Evolutionary conservation across 345 rosid genomes (phyloP).

Genomic region (Streptanthus diversifolius): DNA sequence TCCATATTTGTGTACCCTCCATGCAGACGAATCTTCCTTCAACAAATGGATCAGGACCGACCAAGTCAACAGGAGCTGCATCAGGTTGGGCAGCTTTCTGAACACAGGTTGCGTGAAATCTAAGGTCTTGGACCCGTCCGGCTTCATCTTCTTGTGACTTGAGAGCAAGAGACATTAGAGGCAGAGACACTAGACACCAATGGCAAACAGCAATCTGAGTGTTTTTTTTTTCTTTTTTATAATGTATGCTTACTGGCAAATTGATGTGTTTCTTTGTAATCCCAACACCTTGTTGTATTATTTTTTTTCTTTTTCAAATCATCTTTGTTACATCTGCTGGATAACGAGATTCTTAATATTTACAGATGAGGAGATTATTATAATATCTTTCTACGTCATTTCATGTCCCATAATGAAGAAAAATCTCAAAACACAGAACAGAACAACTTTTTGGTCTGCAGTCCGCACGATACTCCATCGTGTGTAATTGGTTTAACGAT

Average conservation of each 20-base stretch:
- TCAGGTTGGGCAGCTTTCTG: constrained; percentile 99
- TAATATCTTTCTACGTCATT: background rate
- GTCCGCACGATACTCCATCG: background rate
- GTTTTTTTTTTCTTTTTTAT: background rate
- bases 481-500: background rate
- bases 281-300: constrained; percentile 13
- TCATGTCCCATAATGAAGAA: background rate
- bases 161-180: constrained; percentile 26
- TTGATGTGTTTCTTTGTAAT: constrained; percentile 26
- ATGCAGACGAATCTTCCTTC: constrained; percentile 87
- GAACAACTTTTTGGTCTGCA: background rate
- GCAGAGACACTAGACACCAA: constrained; percentile 21
- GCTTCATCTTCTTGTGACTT: constrained; percentile 30
- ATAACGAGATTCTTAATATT: background rate
- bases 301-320: background rate
- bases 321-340: constrained; percentile 8
- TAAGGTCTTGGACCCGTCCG: constrained; percentile 46
- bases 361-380: background rate
- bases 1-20: background rate
- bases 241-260: constrained; percentile 21
- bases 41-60: constrained; percentile 47
- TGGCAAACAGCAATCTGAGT: background rate
- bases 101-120: constrained; percentile 59
- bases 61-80: constrained; percentile 61
- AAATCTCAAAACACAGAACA: background rate